Evolutionary conservation across 352 stramenopile species (phyloP).

Genomic region (Globisporangium solare): DNA sequence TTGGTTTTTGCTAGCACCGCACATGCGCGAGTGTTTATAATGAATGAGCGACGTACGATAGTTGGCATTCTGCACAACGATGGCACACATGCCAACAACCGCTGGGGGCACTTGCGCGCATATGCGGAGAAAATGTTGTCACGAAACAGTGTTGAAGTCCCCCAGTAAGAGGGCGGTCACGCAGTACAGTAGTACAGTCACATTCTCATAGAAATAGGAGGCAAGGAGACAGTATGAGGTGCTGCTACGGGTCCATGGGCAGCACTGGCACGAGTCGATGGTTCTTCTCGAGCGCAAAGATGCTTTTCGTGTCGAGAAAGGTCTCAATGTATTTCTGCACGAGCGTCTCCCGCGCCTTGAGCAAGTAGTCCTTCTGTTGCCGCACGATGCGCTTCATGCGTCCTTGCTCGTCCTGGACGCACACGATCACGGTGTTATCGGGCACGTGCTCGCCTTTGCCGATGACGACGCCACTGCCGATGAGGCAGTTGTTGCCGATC

Average conservation of each 20-base stretch:
- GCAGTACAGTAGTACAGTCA: no score
- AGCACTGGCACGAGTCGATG: slow-evolving; percentile 49
- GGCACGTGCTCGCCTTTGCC: slow-evolving; percentile 47
- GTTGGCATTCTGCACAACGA: no score
- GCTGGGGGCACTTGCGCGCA: no score
- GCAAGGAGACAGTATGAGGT: no score
- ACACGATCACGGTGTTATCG: slow-evolving; percentile 75
- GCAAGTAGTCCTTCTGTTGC: slow-evolving; percentile 61
- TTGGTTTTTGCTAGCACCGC: no score
- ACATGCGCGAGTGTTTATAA: no score
- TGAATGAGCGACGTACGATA: no score
- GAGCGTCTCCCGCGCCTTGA: slow-evolving; percentile 42
- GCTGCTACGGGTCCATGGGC: background rate
- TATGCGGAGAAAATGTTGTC: no score
- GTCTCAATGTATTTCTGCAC: slow-evolving; percentile 74
- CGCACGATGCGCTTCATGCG: slow-evolving; percentile 37
- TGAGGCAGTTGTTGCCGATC: slow-evolving; percentile 77
- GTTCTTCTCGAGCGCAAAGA: slow-evolving; percentile 73
- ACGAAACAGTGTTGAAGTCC: no score
- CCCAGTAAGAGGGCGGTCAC: no score
- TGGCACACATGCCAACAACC: no score
- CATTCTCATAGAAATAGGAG: no score
- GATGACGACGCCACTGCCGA: slow-evolving; percentile 78
- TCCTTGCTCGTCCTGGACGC: slow-evolving; percentile 31
- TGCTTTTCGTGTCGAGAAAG: slow-evolving; percentile 69